Percentiles rank a stretch among this genome's conserved stretches.
These are phyloP conservation scores for Emergomyces africanus DNA, from an alignment of 2,329 filamentous ascomycete genomes.

Conservation along the genomic window DNA sequence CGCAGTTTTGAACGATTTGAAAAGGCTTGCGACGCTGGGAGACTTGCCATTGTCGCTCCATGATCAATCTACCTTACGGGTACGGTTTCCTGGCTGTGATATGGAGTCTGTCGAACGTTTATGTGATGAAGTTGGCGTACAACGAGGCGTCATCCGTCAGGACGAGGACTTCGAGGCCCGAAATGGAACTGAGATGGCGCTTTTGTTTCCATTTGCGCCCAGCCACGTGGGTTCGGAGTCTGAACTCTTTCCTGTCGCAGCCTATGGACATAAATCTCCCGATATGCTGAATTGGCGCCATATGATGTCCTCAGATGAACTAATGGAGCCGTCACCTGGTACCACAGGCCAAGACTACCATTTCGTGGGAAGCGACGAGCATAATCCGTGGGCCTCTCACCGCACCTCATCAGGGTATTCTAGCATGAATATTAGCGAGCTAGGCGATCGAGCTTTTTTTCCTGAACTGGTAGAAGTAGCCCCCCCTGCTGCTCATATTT, in stretches of 20 bases:
- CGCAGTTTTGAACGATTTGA: conserved; percentile 66
- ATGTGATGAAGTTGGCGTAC: conserved; percentile 76
- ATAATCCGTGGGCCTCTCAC: conserved; percentile 39
- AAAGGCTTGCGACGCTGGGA: conserved; percentile 61
- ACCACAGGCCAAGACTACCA: conserved; percentile 26
- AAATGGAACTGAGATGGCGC: conserved; percentile 57
- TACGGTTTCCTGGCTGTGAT: conserved; percentile 88
- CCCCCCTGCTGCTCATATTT: conserved; percentile 17
- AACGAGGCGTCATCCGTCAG: conserved; percentile 64
- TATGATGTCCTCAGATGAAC: conserved; percentile 39
- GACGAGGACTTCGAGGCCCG: conserved; percentile 61
- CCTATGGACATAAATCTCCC: conserved; percentile 20
- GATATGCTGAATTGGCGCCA: conserved; percentile 43
- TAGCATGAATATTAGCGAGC: conserved; percentile 43
- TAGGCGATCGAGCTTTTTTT: conserved; percentile 29
- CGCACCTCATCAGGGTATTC: conserved; percentile 42
- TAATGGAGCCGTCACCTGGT: conserved; percentile 14
- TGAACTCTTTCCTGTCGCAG: conserved; percentile 31
- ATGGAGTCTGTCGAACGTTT: conserved; percentile 66
- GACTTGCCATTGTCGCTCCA: conserved; percentile 72
- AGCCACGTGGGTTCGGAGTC: conserved; percentile 36
- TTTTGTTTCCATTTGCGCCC: conserved; percentile 79
- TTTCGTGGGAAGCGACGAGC: conserved; percentile 30
- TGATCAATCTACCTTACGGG: conserved; percentile 52
- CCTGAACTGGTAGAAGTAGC: conserved; percentile 27